Base-by-base conservation (phyloP, 2,329 filamentous ascomycete genomes). In the Aspergillus costaricaensis region DNA sequence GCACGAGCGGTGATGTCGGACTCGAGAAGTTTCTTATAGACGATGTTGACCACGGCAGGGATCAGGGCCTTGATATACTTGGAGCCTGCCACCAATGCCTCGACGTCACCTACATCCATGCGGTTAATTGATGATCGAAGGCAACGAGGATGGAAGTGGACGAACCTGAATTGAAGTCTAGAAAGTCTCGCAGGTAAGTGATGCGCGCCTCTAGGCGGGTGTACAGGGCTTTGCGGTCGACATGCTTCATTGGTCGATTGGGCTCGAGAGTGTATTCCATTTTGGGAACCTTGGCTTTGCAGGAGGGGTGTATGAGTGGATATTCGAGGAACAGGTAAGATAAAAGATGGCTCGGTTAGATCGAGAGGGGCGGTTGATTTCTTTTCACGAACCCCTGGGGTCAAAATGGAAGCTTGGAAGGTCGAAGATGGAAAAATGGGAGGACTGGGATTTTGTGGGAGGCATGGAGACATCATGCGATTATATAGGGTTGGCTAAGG, bases 61-160 rank as follows among this genome's bases (percentile, higher is more conserved):
- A 94, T 92, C 32, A 94, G 84, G n/a, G 88, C 86, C 70, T 89
- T 90, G 79, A 92, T 88, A 77, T 92, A 92, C 74, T 91, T 91
- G 61, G 86, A 81, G 63, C 89, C 90, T 2, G 82, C 80, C 14
- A 85, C 81, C 39, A 93, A 83, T 41, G 89, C 89, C 65, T 90
- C 88, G 59, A 91, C 86, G 70, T 92, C 90, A 63, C 83, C 90
- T 91, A 7, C 12, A 17, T 38, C 7, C 27, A 6, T 57, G 14
- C 15, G n/a, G 50, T 63, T 17, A 57, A 50, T 50, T n/a, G 9
- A 32, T 10, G 30, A 9, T 54, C 39, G 43, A 14, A 27, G 9
- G 10, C 19, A 15, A 25, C 8, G 15, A 3, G 21, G 17, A 6
- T 15, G 44, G 19, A 58, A 30, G n/a, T 32, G 58, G 58, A 75